phyloP scores from a whole-genome alignment of 1,284 basidiomycete genomes.

The Thelephora terrestris region DNA sequence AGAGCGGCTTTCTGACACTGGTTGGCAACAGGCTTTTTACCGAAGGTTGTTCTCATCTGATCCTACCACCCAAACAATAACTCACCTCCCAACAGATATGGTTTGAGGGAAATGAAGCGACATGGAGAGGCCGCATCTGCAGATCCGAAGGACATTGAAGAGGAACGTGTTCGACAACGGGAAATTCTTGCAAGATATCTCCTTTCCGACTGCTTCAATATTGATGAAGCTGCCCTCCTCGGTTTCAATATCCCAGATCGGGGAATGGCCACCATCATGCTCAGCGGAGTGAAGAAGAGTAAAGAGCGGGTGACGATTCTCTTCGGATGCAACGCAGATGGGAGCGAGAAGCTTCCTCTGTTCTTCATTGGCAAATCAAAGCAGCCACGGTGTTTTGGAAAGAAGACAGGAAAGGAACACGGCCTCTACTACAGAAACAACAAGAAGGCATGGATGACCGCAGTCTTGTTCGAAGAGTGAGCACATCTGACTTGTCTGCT shows the following conservation, averaged over 20 bases:
- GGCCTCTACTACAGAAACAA: slow-evolving; percentile 28
- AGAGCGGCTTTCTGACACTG: slow-evolving; percentile 15
- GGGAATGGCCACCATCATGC: slow-evolving; percentile 18
- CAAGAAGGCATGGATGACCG: slow-evolving; percentile 27
- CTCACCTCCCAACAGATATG: slow-evolving; percentile 12
- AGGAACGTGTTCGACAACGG: slow-evolving; percentile 12
- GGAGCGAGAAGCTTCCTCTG: slow-evolving; percentile 19
- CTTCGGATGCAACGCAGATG: slow-evolving; percentile 22
- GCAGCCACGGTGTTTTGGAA: slow-evolving; percentile 21
- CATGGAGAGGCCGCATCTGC: slow-evolving; percentile 32
- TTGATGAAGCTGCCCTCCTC: slow-evolving; percentile 23
- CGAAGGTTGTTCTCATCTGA: too few relatives aligned
- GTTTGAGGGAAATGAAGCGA: slow-evolving; percentile 18
- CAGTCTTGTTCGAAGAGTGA: slow-evolving; percentile 24
- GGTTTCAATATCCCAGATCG: neutral
- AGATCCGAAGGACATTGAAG: slow-evolving; percentile 16
- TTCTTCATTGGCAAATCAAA: slow-evolving; percentile 26
- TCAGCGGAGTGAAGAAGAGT: slow-evolving; percentile 18
- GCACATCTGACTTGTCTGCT: neutral
- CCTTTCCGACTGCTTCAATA: slow-evolving; percentile 22
- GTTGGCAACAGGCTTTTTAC: slow-evolving; percentile 16
- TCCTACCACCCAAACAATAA: too few relatives aligned
- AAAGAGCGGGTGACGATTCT: slow-evolving; percentile 22
- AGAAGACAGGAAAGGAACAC: slow-evolving; percentile 10
- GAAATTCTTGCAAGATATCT: slow-evolving; percentile 17